Evolutionary conservation across 495 filamentous ascomycete species (phyloP), one percentile per base, ranked within the genome.

Genomic region (Friedmanniomyces endolithicus): DNA sequence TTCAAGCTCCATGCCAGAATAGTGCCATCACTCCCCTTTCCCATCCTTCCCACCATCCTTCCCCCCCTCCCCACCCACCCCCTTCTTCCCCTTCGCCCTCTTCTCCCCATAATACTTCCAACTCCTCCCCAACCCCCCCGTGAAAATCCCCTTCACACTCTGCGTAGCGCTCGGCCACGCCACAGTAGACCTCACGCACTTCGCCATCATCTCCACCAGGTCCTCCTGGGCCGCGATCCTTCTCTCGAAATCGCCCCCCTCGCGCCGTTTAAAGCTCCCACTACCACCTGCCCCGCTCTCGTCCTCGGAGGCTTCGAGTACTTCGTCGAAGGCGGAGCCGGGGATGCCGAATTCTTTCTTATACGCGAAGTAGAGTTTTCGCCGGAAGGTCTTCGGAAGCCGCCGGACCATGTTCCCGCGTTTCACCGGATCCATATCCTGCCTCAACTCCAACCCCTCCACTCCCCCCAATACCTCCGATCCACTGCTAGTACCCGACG

Each of bases 321-420:
- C 90, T 65, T 84, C 79, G 56, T 86, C 68, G 68, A 95, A 98
- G 39, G 95, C 87, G 1, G 74, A 72, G 23, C 79, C 82, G 0
- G 92, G 89, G 33, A 97, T 94, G 33, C 77, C 75, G 61, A 85
- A 95, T 63, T 94, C 90, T 59, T 83, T 77, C 68, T 96, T 92
- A 62, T 94, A 97, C 61, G 87, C 81, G 69, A 92, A 94, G 70
- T 97, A 98, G 1, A 98, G 68, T 59, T 87, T 89, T 46, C 86
- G 76, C 14, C 92, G 78, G 77, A 98, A 97, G 0, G 82, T 73
- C 53, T 86, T 88, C 0, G 92, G 94, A 12, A 98, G 72, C 23
- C 92, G 83, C 11, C 94, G 81, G 9, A 98, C 90, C 86, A 97
- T 97, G 65, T 98, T 97, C 20, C 86, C 89, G 41, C 92, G 80